Evolutionary conservation across 345 rosid genomes (phyloP).

Genomic region (Xanthoceras sorbifolium): DNA sequence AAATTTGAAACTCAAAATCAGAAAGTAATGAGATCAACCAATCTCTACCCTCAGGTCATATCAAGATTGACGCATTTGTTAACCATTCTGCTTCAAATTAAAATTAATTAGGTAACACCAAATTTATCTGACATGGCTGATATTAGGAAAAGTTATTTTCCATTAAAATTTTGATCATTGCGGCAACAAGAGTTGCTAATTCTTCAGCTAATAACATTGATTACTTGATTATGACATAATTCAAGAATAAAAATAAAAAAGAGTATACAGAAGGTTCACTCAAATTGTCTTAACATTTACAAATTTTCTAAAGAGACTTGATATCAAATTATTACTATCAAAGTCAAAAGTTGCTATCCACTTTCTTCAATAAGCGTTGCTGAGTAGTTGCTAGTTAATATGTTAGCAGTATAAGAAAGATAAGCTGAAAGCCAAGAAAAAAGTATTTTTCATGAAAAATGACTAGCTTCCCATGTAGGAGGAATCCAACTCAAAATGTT

Average conservation of each 20-base stretch:
- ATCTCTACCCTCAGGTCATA: not conserved
- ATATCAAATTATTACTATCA: not conserved
- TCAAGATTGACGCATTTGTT: not conserved
- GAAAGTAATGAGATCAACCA: not conserved
- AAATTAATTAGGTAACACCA: too few species aligned
- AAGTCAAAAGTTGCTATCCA: slow-evolving; percentile 8
- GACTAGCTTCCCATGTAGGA: slow-evolving; percentile 23
- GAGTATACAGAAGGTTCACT: not conserved
- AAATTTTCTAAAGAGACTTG: not conserved
- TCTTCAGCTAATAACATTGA: not conserved
- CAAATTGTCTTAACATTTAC: not conserved
- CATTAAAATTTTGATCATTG: not conserved
- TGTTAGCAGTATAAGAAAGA: slow-evolving; percentile 9
- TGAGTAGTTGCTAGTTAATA: not conserved
- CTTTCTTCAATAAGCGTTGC: not conserved
- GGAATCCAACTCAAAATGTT: slow-evolving; percentile 22
- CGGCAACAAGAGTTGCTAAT: not conserved
- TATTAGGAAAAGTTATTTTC: too few species aligned
- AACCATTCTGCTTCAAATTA: not conserved
- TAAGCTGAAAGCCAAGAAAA: not conserved
- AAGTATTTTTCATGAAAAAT: not conserved
- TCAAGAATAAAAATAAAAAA: not conserved
- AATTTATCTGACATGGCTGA: too few species aligned
- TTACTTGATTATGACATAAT: not conserved
- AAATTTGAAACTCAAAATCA: not conserved